Evolutionary conservation across 2,329 filamentous ascomycete species (phyloP), one percentile per base, ranked within the genome.

Genomic region (Phialophora chinensis): DNA sequence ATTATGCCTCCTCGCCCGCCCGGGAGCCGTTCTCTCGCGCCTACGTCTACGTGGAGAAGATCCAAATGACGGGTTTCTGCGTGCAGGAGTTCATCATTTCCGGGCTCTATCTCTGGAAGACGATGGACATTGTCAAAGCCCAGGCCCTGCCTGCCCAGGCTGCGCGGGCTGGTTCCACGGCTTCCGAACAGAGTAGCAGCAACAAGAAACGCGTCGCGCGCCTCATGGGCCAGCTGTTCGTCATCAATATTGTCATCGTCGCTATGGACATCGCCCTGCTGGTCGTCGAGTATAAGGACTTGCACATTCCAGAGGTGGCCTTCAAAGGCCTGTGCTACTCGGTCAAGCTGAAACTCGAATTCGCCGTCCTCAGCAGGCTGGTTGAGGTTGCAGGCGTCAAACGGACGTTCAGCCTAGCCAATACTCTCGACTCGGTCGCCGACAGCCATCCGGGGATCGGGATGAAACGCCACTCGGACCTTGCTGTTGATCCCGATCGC

Each of bases 21-120:
- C 38, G 52, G 5, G 54, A 57, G 6, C 49, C 66, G 3, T 81
- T 75, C 66, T 72, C 73, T 12, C 60, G 63, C 5, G 79, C 76
- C 8, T 82, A 81, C 72, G 77, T 78, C 49, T 72, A 81, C 57
- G 79, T 84, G 75, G 85, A 87, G 68, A 83, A 84, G 72, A 79
- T 86, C 29, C 84, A 87, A 70, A 81, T 87, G 72, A 84, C 83
- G 4, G 77, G 83, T 6, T 86, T 87, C 71, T 85, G 82, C 69
- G 65, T 86, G n/a, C 85, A 87, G 70, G 85, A 87, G 65, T 79
- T 62, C 52, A 62, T 62, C 60, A 62, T 62, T 17, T 55, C 60
- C 3, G 60, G 35, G 8, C 20, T 62, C 82, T 87, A 85, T 72
- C 85, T 87, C 60, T 78, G 76, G 74, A 84, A 86, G 69, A 84